These are phyloP conservation scores for Chytriomyces sp. DNA, from an alignment of 192 early-diverging fungal genomes.

Conservation along the genomic window DNA sequence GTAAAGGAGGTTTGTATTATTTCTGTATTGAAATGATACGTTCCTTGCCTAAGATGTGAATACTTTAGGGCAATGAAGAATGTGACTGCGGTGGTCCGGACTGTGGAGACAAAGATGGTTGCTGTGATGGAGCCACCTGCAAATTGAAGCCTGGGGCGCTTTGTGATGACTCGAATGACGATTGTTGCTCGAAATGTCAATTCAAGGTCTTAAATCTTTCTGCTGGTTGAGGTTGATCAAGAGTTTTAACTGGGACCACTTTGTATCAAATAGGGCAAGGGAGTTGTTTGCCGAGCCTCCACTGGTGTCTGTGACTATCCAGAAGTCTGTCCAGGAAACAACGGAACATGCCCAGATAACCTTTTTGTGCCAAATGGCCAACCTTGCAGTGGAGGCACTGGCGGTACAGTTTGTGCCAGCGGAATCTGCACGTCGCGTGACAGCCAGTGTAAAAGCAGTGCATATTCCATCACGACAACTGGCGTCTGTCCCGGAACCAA, in stretches of 20 bases:
- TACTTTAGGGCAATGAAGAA: constrained; percentile 66
- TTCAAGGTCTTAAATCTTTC: constrained; percentile 35
- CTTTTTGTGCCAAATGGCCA: constrained; percentile 67
- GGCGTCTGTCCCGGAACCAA: constrained; percentile 43
- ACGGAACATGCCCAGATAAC: constrained; percentile 74
- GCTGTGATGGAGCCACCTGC: constrained; percentile 84
- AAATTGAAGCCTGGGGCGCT: constrained; percentile 74
- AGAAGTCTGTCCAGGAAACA: constrained; percentile 70
- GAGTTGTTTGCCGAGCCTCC: constrained; percentile 72
- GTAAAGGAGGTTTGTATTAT: constrained; percentile 67
- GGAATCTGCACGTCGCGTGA: constrained; percentile 54
- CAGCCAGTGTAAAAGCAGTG: constrained; percentile 44
- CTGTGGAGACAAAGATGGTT: constrained; percentile 74
- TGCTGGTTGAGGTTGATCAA: neutral
- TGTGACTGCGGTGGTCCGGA: constrained; percentile 84
- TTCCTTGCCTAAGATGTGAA: neutral
- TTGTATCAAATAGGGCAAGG: constrained; percentile 45
- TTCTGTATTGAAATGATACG: neutral
- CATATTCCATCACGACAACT: constrained; percentile 30
- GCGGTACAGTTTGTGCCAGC: constrained; percentile 46
- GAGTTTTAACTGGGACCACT: neutral
- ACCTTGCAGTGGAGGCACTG: constrained; percentile 49
- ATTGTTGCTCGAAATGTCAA: constrained; percentile 80
- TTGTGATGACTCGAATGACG: constrained; percentile 84
- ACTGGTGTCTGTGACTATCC: constrained; percentile 80